Evolutionary conservation across 768 basidiomycete genomes (phyloP).

Genomic region (Tylopilus intermedius): DNA sequence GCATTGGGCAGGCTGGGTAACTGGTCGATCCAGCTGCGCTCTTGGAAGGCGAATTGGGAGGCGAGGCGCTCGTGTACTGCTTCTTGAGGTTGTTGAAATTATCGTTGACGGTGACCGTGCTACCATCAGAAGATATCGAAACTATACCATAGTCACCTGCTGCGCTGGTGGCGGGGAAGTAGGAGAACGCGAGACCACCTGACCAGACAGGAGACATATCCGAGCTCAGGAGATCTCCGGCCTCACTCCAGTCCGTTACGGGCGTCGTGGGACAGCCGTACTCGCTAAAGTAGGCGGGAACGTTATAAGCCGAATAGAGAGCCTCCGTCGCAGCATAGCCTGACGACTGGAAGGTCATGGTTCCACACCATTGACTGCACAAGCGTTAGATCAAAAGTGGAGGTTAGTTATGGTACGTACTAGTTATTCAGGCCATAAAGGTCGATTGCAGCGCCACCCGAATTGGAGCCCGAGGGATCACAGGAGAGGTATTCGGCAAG

Average conservation of each 20-base stretch:
- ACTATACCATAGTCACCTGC: conserved; percentile 83
- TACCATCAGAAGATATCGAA: conserved; percentile 61
- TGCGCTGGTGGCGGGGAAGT: conserved; percentile 76
- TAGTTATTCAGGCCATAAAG: conserved; percentile 86
- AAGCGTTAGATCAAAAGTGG: conserved; percentile 2
- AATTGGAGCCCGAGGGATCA: conserved; percentile 49
- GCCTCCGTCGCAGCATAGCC: conserved; percentile 49
- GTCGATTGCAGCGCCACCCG: conserved; percentile 66
- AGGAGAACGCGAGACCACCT: conserved; percentile 85
- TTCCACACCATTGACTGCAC: conserved; percentile 78
- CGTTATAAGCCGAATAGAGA: conserved; percentile 60
- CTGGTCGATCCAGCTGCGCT: conserved; percentile 45
- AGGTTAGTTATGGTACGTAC: conserved; percentile 38
- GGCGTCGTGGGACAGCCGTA: conserved; percentile 70
- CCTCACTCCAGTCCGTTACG: conserved; percentile 73
- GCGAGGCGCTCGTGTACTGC: conserved; percentile 54
- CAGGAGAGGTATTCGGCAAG: conserved; percentile 81
- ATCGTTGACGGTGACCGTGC: conserved; percentile 57
- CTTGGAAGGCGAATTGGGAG: conserved; percentile 60
- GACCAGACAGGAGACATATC: conserved; percentile 80
- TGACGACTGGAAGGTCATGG: conserved; percentile 48
- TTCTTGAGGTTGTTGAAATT: conserved; percentile 66
- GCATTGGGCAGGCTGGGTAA: conserved; percentile 59
- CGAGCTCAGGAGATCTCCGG: conserved; percentile 61
- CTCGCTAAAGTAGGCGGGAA: conserved; percentile 88